Evolutionary conservation across 345 rosid species (phyloP).

Genomic region (Salix viminalis): DNA sequence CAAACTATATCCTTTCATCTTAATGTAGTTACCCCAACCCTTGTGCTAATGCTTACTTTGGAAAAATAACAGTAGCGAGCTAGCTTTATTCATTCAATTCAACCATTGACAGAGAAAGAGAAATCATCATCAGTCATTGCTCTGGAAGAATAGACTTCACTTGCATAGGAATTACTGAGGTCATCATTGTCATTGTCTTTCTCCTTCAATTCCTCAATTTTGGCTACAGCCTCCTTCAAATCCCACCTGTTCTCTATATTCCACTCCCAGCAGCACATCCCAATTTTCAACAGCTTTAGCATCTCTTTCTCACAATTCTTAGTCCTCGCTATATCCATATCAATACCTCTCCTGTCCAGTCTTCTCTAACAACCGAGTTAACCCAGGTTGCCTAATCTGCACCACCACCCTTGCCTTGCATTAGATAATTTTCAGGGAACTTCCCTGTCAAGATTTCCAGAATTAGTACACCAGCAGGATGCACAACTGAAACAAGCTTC

Average conservation of each 20-base stretch:
- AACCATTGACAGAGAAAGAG: slow-evolving; percentile 41
- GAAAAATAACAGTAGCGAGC: neutral
- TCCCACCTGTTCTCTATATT: slow-evolving; percentile 65
- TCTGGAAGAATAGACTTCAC: slow-evolving; percentile 60
- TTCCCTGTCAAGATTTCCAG: slow-evolving; percentile 75
- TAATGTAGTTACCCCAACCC: neutral
- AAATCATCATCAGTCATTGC: slow-evolving; percentile 53
- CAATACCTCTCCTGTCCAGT: slow-evolving; percentile 83
- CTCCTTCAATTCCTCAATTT: slow-evolving; percentile 55
- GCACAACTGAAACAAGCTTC: no score
- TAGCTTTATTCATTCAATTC: neutral
- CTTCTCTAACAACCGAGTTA: slow-evolving; percentile 65
- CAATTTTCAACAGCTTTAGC: slow-evolving; percentile 77
- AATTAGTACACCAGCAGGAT: slow-evolving; percentile 55
- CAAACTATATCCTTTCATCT: neutral
- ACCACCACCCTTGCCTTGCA: slow-evolving; percentile 50
- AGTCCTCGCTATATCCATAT: slow-evolving; percentile 61
- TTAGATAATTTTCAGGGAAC: slow-evolving; percentile 68
- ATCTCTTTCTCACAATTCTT: slow-evolving; percentile 64
- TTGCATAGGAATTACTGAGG: slow-evolving; percentile 42
- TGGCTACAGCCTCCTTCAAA: slow-evolving; percentile 51
- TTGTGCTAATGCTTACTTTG: neutral
- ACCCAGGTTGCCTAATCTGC: slow-evolving; percentile 73
- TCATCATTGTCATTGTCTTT: slow-evolving; percentile 45
- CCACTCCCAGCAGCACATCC: slow-evolving; percentile 81